Evolutionary conservation across 805 yeast genomes (phyloP).

Genomic region (Sugiyamaella mastotermitis): DNA sequence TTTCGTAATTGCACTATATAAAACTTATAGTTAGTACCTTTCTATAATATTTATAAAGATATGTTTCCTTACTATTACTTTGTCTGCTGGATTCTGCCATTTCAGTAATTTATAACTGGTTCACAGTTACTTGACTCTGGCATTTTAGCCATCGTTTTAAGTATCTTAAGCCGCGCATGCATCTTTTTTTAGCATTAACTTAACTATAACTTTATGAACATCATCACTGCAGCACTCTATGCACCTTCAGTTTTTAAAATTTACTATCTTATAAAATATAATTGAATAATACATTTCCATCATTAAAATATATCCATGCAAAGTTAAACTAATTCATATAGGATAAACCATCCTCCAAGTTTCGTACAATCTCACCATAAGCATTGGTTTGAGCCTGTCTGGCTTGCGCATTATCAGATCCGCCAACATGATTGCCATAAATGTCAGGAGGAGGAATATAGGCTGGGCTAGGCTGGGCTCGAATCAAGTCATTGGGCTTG

Average conservation of each 20-base stretch:
- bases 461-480: slow-evolving; percentile 37
- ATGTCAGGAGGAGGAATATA: slow-evolving; percentile 36
- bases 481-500: slow-evolving; percentile 32
- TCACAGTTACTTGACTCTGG: background rate
- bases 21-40: slow-evolving; percentile 1
- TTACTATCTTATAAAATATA: too few relatives aligned
- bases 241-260: background rate
- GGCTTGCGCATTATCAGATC: background rate
- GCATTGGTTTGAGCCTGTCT: slow-evolving; percentile 3
- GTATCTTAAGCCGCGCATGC: background rate
- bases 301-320: too few relatives aligned
- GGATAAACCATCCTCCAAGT: slow-evolving; percentile 27
- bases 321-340: slow-evolving; percentile 15
- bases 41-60: background rate
- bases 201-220: too few relatives aligned
- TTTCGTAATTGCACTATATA: slow-evolving; percentile 16
- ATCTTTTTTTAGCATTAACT: too few relatives aligned
- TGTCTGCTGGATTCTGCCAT: too few relatives aligned
- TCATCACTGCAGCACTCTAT: background rate
- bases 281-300: too few relatives aligned
- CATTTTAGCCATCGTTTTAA: background rate
- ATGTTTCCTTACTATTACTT: too few relatives aligned
- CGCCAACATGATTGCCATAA: slow-evolving; percentile 7
- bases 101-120: too few relatives aligned
- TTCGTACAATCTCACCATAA: slow-evolving; percentile 25